Conservation (phyloP, 805 yeast species). For the Lipomyces anomalus region DNA sequence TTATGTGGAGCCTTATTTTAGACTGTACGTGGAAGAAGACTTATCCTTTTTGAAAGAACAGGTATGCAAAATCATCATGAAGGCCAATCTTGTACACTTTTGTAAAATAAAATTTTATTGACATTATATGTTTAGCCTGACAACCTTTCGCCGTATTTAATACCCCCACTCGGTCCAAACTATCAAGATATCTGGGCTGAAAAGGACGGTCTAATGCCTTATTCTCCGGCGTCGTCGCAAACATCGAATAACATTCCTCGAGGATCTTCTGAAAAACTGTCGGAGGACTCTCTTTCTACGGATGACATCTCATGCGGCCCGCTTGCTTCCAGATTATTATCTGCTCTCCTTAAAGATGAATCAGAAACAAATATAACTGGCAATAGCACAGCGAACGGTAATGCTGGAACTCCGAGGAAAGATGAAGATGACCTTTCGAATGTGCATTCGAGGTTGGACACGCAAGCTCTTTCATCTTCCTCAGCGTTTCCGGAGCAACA, state of each 20-base stretch:
- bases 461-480: constrained; percentile 21
- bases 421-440: constrained; percentile 3
- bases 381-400: constrained; percentile 4
- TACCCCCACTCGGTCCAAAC: constrained; percentile 79
- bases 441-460: no score
- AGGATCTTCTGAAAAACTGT: constrained; percentile 52
- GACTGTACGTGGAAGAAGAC: constrained; percentile 76
- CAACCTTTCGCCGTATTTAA: constrained; percentile 46
- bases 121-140: no score
- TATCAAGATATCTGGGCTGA: constrained; percentile 83
- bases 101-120: no score
- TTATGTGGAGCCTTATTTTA: constrained; percentile 77
- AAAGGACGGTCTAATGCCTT: constrained; percentile 48
- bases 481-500: constrained; percentile 27
- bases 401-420: constrained; percentile 21
- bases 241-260: constrained; percentile 41
- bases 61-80: no score
- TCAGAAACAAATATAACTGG: constrained; percentile 16
- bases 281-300: constrained; percentile 59
- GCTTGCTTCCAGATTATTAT: constrained; percentile 69
- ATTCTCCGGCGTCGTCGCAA: constrained; percentile 43
- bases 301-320: constrained; percentile 88
- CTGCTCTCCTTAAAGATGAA: constrained; percentile 51
- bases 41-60: constrained; percentile 59
- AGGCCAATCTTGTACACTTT: no score